Percentiles rank a stretch among this genome's conserved stretches.
phyloP scores from a whole-genome alignment of 371 early-diverging fungal species.

The Quaeritorhiza haematococci region DNA sequence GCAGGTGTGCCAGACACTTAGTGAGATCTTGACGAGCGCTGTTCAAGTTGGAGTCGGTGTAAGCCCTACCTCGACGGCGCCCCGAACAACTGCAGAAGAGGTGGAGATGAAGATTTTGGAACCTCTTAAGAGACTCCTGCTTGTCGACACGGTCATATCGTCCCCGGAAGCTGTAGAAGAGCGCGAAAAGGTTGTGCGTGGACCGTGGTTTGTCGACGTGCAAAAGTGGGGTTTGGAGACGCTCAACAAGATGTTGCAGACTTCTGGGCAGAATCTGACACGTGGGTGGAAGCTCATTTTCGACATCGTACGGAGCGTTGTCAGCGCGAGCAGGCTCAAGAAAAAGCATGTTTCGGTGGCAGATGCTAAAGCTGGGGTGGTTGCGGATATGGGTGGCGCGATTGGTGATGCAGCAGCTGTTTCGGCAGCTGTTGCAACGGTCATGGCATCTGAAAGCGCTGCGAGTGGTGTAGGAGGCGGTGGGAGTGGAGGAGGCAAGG shows the following conservation, averaged over 20 bases:
- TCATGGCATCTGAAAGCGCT: neutral
- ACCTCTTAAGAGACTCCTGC: slow-evolving; percentile 30
- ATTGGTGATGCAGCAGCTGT: slow-evolving; percentile 1
- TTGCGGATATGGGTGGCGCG: neutral
- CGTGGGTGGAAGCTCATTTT: slow-evolving; percentile 87
- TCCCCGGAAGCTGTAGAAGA: slow-evolving; percentile 1
- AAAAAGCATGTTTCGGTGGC: neutral
- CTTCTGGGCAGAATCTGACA: slow-evolving; percentile 79
- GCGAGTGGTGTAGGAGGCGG: neutral
- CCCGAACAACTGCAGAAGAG: slow-evolving; percentile 44
- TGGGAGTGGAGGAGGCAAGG: slow-evolving; percentile 15
- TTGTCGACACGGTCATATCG: slow-evolving; percentile 19
- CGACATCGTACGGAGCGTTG: slow-evolving; percentile 72
- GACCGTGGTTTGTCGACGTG: slow-evolving; percentile 56
- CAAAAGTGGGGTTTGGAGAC: slow-evolving; percentile 84
- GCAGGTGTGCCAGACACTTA: slow-evolving; percentile 77
- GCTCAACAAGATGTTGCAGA: slow-evolving; percentile 81
- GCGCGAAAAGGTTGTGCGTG: slow-evolving; percentile 9
- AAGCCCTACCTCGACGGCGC: too few relatives aligned
- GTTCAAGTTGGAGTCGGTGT: too few relatives aligned
- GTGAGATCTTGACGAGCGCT: slow-evolving; percentile 71
- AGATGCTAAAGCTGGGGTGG: too few relatives aligned
- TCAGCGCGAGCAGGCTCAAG: slow-evolving; percentile 7
- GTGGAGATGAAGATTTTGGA: slow-evolving; percentile 53
- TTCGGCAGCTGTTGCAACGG: neutral